Evolutionary conservation across 1,139 yeast genomes (phyloP).

Genomic region (Pichia norvegensis): DNA sequence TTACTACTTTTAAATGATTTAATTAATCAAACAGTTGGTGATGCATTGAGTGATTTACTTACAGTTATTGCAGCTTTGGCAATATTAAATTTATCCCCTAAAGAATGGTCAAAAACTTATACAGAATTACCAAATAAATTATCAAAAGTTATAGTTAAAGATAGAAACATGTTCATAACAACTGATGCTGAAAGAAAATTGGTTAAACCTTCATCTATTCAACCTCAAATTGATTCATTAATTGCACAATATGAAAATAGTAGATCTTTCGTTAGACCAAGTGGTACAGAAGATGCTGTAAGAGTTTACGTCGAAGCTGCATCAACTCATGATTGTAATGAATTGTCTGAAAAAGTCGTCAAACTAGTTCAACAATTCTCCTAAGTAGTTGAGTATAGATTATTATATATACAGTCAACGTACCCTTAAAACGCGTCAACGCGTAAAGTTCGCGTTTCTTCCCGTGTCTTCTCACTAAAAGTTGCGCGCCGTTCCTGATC

Average conservation of each 20-base stretch:
- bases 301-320: constrained; percentile 90
- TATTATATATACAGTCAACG: too few relatives aligned
- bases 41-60: constrained; percentile 84
- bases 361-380: constrained; percentile 31
- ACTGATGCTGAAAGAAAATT: constrained; percentile 86
- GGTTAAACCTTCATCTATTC: constrained; percentile 61
- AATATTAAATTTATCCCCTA: constrained; percentile 37
- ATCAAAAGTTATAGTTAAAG: constrained; percentile 74
- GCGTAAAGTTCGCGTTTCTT: too few relatives aligned
- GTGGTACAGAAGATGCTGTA: constrained; percentile 97
- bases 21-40: constrained; percentile 96
- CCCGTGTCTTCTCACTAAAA: too few relatives aligned
- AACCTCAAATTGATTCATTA: constrained; percentile 56
- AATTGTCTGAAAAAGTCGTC: constrained; percentile 46
- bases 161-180: constrained; percentile 70
- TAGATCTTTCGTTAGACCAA: constrained; percentile 90
- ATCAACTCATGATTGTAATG: constrained; percentile 43
- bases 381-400: too few relatives aligned
- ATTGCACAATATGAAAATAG: constrained; percentile 49
- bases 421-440: too few relatives aligned
- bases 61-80: constrained; percentile 63
- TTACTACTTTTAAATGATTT: constrained; percentile 34
- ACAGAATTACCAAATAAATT: constrained; percentile 81
- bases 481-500: not conserved
- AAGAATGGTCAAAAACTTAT: constrained; percentile 71